These are phyloP conservation scores for Hibiscus syriacus DNA, from an alignment of 345 rosid species.

Conservation along the genomic window DNA sequence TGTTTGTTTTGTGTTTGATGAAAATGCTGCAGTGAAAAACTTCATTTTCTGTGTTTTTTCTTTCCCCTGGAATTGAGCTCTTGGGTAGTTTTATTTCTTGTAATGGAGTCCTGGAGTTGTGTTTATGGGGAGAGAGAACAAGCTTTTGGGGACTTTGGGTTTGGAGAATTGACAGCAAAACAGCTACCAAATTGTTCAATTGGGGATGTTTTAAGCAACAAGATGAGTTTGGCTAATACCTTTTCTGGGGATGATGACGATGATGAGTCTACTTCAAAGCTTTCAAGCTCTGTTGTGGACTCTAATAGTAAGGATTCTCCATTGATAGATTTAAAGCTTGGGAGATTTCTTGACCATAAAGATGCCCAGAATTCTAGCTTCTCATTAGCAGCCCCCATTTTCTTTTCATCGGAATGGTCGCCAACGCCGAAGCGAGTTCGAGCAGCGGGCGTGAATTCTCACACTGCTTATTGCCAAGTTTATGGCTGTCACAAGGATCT, in stretches of 20 bases:
- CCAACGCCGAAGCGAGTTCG: constrained; percentile 30
- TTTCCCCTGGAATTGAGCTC: constrained; percentile 12
- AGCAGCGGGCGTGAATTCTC: constrained; percentile 19
- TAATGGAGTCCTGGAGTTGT: constrained; percentile 49
- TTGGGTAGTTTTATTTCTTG: no score
- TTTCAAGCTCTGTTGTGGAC: constrained; percentile 33
- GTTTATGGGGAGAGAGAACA: constrained; percentile 29
- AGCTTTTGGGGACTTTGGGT: constrained; percentile 27
- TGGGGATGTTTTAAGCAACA: no score
- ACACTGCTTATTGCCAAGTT: constrained; percentile 55
- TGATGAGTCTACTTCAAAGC: constrained; percentile 33
- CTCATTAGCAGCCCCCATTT: constrained; percentile 13
- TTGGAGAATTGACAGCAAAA: constrained; percentile 26
- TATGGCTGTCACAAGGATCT: constrained; percentile 70
- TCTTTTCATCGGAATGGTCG: constrained; percentile 22
- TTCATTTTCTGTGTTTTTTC: not conserved
- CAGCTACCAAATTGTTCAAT: constrained; percentile 16
- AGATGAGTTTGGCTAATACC: no score
- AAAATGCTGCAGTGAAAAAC: not conserved
- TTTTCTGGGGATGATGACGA: constrained; percentile 29
- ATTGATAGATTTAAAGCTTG: constrained; percentile 62
- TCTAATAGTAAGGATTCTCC: constrained; percentile 32
- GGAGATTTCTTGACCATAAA: constrained; percentile 44
- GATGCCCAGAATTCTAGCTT: constrained; percentile 20
- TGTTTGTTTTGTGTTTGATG: no score